Conservation (phyloP, 345 rosid species). For the Crucihimalaya himalaica region DNA sequence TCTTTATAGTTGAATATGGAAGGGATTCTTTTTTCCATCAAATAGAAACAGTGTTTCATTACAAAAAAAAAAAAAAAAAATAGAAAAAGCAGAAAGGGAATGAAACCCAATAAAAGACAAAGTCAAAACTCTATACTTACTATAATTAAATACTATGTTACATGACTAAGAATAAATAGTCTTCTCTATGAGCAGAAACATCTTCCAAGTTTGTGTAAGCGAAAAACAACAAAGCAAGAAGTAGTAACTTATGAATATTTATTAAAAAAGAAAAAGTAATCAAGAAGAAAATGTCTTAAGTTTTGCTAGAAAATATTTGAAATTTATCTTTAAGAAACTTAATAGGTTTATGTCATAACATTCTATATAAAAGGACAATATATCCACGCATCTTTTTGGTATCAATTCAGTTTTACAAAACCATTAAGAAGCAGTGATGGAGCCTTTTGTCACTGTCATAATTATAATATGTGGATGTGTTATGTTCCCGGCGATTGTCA, state of each 20-base stretch:
- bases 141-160: no score
- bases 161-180: no score
- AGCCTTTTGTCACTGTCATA: neutral
- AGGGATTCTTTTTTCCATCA: no score
- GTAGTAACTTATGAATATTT: neutral
- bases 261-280: neutral
- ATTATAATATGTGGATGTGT: slow-evolving; percentile 10
- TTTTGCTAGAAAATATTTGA: neutral
- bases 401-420: neutral
- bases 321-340: slow-evolving; percentile 13
- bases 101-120: no score
- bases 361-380: neutral
- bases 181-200: no score
- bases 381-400: neutral
- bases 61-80: no score
- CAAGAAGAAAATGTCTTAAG: neutral
- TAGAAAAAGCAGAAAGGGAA: no score
- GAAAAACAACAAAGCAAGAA: neutral
- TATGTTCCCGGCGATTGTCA: neutral
- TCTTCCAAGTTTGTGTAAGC: no score
- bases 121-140: no score
- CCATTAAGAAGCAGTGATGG: neutral
- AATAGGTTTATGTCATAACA: neutral
- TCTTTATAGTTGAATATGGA: no score
- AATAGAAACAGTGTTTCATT: no score